phyloP scores from a whole-genome alignment of 2,329 filamentous ascomycete species.

The Lecanicillium sp. region DNA sequence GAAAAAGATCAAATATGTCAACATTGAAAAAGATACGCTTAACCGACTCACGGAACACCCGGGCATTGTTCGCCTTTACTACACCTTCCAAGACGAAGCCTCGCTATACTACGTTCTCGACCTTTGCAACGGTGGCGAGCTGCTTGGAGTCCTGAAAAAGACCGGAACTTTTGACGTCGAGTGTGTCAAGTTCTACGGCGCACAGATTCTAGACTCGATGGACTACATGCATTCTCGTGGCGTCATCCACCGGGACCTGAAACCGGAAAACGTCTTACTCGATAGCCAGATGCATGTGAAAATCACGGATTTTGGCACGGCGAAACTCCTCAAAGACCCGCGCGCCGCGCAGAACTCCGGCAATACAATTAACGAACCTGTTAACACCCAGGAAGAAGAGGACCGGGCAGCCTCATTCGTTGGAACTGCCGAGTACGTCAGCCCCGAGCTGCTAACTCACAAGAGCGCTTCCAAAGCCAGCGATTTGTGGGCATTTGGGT shows the following conservation, averaged over 20 bases:
- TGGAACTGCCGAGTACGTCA: constrained; percentile 96
- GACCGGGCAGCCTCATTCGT: constrained; percentile 88
- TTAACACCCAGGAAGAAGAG: constrained; percentile 47
- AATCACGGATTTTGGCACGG: constrained; percentile 97
- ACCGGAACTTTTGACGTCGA: constrained; percentile 92
- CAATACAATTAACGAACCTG: constrained; percentile 22
- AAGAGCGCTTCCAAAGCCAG: constrained; percentile 97
- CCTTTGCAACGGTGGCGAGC: constrained; percentile 82
- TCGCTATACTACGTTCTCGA: constrained; percentile 97
- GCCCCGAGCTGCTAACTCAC: constrained; percentile 90
- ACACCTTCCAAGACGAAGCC: constrained; percentile 95
- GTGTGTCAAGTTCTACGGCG: constrained; percentile 87
- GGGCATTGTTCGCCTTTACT: constrained; percentile 92
- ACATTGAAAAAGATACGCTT: constrained; percentile 97
- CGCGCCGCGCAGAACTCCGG: constrained; percentile 28
- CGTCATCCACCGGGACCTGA: constrained; percentile 92
- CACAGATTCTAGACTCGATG: constrained; percentile 91
- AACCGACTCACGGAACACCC: constrained; percentile 95
- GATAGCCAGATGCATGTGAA: constrained; percentile 97
- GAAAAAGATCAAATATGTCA: constrained; percentile 99
- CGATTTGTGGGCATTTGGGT: constrained; percentile 96
- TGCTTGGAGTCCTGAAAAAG: constrained; percentile 87
- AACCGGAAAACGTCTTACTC: constrained; percentile 92
- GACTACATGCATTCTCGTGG: constrained; percentile 97
- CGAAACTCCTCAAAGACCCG: constrained; percentile 64